These are phyloP conservation scores for Tolypocladium pustulatum DNA, from an alignment of 2,329 filamentous ascomycete genomes.

Conservation along the genomic window DNA sequence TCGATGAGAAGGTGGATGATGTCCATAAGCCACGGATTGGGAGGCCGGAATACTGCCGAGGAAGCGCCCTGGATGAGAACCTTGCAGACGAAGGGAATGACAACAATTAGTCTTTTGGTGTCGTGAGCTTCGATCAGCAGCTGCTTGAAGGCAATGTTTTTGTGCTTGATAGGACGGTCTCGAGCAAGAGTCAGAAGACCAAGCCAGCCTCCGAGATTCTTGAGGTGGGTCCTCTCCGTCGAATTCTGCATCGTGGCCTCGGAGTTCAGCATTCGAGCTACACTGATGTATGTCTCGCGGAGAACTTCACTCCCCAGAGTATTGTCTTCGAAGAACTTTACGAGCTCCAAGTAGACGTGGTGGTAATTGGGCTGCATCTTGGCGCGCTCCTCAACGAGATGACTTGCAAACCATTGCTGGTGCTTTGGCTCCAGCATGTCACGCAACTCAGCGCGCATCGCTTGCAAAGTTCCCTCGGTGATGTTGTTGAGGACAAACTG, in stretches of 20 bases:
- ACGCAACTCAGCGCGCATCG: slow-evolving; percentile 73
- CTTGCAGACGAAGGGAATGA: slow-evolving; percentile 97
- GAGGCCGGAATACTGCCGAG: slow-evolving; percentile 84
- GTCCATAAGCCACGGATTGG: slow-evolving; percentile 97
- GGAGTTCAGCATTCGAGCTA: slow-evolving; percentile 79
- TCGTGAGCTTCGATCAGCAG: slow-evolving; percentile 89
- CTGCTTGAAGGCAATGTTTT: slow-evolving; percentile 95
- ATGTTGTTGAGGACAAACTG: slow-evolving; percentile 96
- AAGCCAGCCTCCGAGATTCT: slow-evolving; percentile 90
- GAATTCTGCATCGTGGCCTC: slow-evolving; percentile 77
- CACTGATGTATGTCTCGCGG: slow-evolving; percentile 81
- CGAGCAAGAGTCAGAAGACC: slow-evolving; percentile 86
- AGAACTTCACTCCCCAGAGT: slow-evolving; percentile 80
- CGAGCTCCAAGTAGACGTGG: slow-evolving; percentile 78
- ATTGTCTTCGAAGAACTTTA: slow-evolving; percentile 72
- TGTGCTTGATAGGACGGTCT: slow-evolving; percentile 91
- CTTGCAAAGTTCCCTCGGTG: slow-evolving; percentile 75
- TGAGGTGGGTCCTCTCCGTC: slow-evolving; percentile 77
- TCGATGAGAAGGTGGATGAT: slow-evolving; percentile 86
- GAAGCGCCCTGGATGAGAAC: slow-evolving; percentile 75
- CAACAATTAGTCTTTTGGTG: slow-evolving; percentile 79
- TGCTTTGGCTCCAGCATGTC: slow-evolving; percentile 70
- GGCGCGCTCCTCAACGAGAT: slow-evolving; percentile 89
- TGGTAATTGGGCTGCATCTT: slow-evolving; percentile 98
- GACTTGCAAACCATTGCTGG: slow-evolving; percentile 93